Conservation (phyloP, 2,329 filamentous ascomycete species). For the Aspergillus novoparasiticus region DNA sequence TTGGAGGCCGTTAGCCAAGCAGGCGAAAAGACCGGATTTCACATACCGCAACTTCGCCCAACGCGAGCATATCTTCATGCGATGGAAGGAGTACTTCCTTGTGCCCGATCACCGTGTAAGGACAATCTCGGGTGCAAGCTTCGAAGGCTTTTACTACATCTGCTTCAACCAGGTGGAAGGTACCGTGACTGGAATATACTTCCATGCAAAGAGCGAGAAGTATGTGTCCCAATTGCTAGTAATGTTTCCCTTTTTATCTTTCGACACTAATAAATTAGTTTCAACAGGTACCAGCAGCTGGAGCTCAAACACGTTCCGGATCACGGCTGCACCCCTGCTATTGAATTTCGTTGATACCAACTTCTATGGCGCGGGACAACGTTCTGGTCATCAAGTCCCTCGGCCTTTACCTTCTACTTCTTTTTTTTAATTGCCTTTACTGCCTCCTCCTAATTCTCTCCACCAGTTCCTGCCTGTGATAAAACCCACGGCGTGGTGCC, state of each 20-base stretch:
- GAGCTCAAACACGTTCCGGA: constrained; percentile 88
- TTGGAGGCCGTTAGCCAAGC: constrained; percentile 75
- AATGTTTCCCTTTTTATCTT: not conserved
- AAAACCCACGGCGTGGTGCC: not conserved
- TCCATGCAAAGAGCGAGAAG: constrained; percentile 97
- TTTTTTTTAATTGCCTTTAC: not conserved
- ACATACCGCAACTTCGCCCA: constrained; percentile 71
- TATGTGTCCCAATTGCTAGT: constrained; percentile 52
- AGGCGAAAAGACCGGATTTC: constrained; percentile 60
- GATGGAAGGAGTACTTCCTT: constrained; percentile 98
- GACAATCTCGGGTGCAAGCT: constrained; percentile 91
- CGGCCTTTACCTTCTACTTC: constrained; percentile 2
- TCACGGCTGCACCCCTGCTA: constrained; percentile 76
- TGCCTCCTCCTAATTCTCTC: not conserved
- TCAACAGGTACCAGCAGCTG: constrained; percentile 80
- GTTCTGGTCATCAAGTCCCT: constrained; percentile 3
- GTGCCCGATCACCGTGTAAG: constrained; percentile 92
- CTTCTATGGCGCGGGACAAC: not conserved
- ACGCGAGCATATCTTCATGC: constrained; percentile 92
- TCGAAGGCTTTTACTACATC: constrained; percentile 99
- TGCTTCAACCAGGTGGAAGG: constrained; percentile 94
- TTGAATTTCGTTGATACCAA: constrained; percentile 76
- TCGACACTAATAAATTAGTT: constrained; percentile 22
- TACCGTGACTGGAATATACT: constrained; percentile 90
- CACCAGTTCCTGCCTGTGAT: not conserved